Conservation (phyloP, 805 yeast genomes). For the Blastobotrys peoriensis region DNA sequence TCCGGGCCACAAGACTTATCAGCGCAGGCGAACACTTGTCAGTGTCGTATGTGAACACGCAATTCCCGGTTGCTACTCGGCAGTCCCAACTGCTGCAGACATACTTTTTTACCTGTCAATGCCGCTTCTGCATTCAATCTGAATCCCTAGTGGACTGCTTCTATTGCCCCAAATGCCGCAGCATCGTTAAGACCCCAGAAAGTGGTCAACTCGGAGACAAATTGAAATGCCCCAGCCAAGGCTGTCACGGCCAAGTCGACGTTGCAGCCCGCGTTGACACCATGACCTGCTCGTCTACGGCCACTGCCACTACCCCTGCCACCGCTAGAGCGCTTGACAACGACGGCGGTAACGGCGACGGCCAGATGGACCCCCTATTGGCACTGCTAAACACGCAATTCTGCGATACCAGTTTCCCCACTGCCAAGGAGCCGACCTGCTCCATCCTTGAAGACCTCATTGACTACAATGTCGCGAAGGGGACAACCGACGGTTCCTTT, state of each 20-base stretch:
- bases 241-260: too few species aligned
- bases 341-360: background rate
- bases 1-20: background rate
- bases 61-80: background rate
- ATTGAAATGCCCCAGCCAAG: background rate
- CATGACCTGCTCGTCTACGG: background rate
- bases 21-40: background rate
- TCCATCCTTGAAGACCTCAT: background rate
- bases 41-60: background rate
- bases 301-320: background rate
- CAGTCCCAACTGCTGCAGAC: background rate
- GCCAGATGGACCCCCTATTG: background rate
- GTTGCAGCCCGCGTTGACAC: too few species aligned
- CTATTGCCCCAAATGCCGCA: background rate
- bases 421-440: background rate
- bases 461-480: background rate
- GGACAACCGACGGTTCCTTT: background rate
- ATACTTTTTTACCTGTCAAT: constrained; percentile 1
- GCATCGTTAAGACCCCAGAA: background rate
- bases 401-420: too few species aligned
- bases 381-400: background rate
- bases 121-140: background rate
- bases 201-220: background rate
- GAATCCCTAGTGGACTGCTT: background rate
- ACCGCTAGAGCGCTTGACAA: background rate